Evolutionary conservation across 179 eudicot species (phyloP), one percentile per base, ranked within the genome.

Genomic region (Nepenthes alata): DNA sequence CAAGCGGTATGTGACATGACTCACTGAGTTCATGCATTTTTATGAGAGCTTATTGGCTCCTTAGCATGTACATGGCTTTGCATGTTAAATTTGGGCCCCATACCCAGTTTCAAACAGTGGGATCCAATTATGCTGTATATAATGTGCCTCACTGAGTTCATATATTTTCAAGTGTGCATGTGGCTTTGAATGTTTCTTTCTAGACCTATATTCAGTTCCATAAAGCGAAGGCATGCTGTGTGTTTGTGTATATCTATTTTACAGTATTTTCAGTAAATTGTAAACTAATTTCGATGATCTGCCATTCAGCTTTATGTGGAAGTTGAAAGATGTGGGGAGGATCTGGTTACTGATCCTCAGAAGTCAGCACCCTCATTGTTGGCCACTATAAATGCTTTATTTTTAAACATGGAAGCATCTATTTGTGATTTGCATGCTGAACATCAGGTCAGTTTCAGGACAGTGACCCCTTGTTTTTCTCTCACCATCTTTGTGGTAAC

Each of bases 241-340:
- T 14, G 7, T 54, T 11, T 25, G 10, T 11, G 25, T 14, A 11
- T 52, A 6, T 52, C 25, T 11, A 11, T 52, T 6, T 52, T 25
- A 25, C 34, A 54, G 2, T 54, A 54, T 11, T 52, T 6, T 11
- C 11, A 6, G 13, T 50, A 13, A 50, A 11, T 11, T 11, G 4
- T 50, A 15, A 3, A 14, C 58, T 54, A 54, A 55, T 55, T 25
- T 25, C 0, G 34, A 8, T 37, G 4, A 7, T 45, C 36, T 37
- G n/a, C 70, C 35, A 53, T 66, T 16, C 62, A 93, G 98, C 85
- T 93, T 51, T 93, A 89, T 65, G 64, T 80, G 82, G 86, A 85
- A 71, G 70, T 89, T 68, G 93, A 93, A 63, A 83, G 63, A 74
- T 76, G 81, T 65, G 78, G 85, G 44, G 87, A 85, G 59, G 82